Conservation (phyloP, 345 rosid species). For the Sisymbrium irio region DNA sequence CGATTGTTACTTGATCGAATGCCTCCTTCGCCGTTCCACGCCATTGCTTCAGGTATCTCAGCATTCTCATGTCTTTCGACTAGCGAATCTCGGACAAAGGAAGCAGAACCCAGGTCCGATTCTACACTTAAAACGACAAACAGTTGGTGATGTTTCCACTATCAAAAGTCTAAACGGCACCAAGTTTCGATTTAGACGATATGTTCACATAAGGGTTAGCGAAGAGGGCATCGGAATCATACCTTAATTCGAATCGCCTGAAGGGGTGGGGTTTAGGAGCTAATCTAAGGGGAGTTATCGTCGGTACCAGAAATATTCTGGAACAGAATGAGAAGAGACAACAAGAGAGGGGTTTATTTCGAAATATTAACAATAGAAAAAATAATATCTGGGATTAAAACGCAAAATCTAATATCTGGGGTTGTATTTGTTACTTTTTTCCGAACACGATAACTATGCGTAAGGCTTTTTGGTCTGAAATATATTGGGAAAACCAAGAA, state of each 20-base stretch:
- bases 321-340: background rate
- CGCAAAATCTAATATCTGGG: background rate
- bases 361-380: background rate
- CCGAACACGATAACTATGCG: background rate
- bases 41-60: slow-evolving; percentile 38
- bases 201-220: background rate
- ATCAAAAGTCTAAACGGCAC: slow-evolving; percentile 14
- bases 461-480: background rate
- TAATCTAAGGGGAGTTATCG: background rate
- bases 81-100: background rate
- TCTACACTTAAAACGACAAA: slow-evolving; percentile 4
- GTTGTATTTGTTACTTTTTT: background rate
- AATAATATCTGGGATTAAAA: background rate
- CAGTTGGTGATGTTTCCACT: background rate
- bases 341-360: background rate
- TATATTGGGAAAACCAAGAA: too few species aligned
- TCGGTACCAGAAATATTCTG: background rate
- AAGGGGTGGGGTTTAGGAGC: background rate
- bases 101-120: background rate
- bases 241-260: background rate
- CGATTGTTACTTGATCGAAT: slow-evolving; percentile 4
- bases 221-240: background rate
- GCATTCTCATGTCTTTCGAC: slow-evolving; percentile 9
- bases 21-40: slow-evolving; percentile 44
- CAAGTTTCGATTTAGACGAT: background rate